Evolutionary conservation across 2,329 filamentous ascomycete species (phyloP).

Genomic region (Scedosporium aurantiacum): DNA sequence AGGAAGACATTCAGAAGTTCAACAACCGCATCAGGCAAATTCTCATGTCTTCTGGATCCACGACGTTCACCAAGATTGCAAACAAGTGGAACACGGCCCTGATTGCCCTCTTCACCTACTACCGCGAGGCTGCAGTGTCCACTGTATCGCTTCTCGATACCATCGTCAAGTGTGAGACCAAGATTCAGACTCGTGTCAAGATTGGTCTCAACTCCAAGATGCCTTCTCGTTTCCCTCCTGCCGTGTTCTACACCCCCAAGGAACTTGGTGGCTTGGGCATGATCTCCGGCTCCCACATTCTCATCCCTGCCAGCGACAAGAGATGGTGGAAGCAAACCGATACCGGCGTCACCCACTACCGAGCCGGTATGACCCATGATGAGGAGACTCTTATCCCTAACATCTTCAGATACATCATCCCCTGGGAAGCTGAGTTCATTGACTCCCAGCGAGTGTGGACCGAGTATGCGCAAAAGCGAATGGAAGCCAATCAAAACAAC

Average conservation of each 20-base stretch:
- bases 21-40: conserved; percentile 98
- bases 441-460: conserved; percentile 99
- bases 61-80: conserved; percentile 98
- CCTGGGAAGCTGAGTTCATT: conserved; percentile 98
- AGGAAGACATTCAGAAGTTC: conserved; percentile 97
- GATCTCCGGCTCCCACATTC: conserved; percentile 96
- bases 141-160: conserved; percentile 91
- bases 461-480: conserved; percentile 94
- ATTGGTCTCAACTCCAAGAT: conserved; percentile 99
- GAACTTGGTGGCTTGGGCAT: conserved; percentile 94
- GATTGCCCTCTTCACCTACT: conserved; percentile 96
- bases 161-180: conserved; percentile 98
- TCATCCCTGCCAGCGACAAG: conserved; percentile 96
- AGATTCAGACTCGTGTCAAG: conserved; percentile 98
- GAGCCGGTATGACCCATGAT: conserved; percentile 95
- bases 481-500: conserved; percentile 96
- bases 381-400: conserved; percentile 97
- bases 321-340: conserved; percentile 98
- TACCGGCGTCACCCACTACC: conserved; percentile 91
- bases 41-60: conserved; percentile 98
- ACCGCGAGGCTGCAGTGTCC: conserved; percentile 92
- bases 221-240: conserved; percentile 95
- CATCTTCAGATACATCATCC: conserved; percentile 98
- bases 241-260: conserved; percentile 98
- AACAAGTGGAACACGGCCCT: conserved; percentile 99